Percentiles rank a stretch among this genome's conserved stretches.
Evolutionary conservation across 2,329 filamentous ascomycete species (phyloP).

Genomic region (Ophiostoma populinum): DNA sequence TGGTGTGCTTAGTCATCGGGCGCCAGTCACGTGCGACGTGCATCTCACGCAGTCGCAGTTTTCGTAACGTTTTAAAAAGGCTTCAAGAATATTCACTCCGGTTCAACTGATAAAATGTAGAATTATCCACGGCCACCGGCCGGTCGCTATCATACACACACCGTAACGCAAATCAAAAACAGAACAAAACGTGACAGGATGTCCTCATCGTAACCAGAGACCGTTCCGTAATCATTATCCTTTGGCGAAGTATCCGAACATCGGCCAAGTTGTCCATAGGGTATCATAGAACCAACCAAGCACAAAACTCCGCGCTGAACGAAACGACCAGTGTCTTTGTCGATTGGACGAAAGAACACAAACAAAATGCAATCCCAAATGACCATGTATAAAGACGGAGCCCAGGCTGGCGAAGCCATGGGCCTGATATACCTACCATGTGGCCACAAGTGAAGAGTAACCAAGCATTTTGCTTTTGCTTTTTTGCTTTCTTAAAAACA

Average conservation of each 20-base stretch:
- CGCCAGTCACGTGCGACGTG: neutral
- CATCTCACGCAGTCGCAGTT: too few species aligned
- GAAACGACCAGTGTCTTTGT: conserved; percentile 15
- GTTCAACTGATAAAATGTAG: too few species aligned
- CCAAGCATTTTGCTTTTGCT: conserved; percentile 7
- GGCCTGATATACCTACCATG: conserved; percentile 27
- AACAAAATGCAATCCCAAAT: conserved; percentile 8
- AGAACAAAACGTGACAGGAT: neutral
- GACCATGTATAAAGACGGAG: conserved; percentile 8
- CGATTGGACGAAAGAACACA: conserved; percentile 8
- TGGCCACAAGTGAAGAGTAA: conserved; percentile 8
- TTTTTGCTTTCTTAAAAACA: too few species aligned
- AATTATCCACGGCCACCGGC: too few species aligned
- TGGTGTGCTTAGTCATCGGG: conserved; percentile 4
- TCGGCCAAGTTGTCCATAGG: conserved; percentile 6
- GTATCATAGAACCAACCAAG: conserved; percentile 10
- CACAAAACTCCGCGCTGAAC: conserved; percentile 35
- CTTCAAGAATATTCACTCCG: too few species aligned
- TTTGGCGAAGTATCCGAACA: conserved; percentile 5
- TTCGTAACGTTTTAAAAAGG: too few species aligned
- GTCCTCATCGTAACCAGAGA: conserved; percentile 1
- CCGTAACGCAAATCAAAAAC: neutral
- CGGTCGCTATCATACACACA: too few species aligned
- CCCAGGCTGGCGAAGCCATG: neutral
- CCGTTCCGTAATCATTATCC: conserved; percentile 5